phyloP scores from a whole-genome alignment of 1,284 basidiomycete genomes.

The Fistulina hepatica region DNA sequence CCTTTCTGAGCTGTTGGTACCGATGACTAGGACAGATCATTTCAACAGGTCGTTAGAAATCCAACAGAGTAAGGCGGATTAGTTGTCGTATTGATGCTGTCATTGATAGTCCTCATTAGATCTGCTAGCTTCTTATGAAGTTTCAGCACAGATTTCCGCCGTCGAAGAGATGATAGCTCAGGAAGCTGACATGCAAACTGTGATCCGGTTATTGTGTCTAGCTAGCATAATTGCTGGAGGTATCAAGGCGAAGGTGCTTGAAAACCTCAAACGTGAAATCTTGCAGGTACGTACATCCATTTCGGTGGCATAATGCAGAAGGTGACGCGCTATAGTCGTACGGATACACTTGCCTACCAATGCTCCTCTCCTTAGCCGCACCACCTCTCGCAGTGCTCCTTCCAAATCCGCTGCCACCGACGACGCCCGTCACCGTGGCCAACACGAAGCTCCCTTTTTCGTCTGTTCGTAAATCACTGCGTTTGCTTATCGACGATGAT shows the following conservation, averaged over 20 bases:
- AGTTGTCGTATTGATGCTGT: background rate
- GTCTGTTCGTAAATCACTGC: constrained; percentile 71
- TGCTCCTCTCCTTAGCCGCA: constrained; percentile 72
- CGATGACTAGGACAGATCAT: constrained; percentile 74
- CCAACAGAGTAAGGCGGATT: constrained; percentile 70
- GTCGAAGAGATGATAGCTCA: constrained; percentile 86
- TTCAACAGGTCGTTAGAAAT: constrained; percentile 93
- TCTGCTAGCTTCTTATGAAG: constrained; percentile 82
- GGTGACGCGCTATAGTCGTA: constrained; percentile 51
- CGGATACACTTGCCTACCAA: constrained; percentile 82
- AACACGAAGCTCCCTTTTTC: constrained; percentile 58
- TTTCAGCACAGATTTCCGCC: constrained; percentile 60
- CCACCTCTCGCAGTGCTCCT: constrained; percentile 60
- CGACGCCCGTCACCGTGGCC: constrained; percentile 31
- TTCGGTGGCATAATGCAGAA: constrained; percentile 7
- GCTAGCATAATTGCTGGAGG: constrained; percentile 78
- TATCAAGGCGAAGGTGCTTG: constrained; percentile 79
- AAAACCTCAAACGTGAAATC: constrained; percentile 85
- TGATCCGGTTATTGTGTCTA: constrained; percentile 78
- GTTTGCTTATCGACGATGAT: constrained; percentile 88
- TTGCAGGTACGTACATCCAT: constrained; percentile 52
- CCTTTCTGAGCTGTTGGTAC: constrained; percentile 84
- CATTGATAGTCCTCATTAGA: constrained; percentile 36
- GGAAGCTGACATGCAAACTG: constrained; percentile 66
- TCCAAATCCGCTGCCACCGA: constrained; percentile 49